Percentiles rank a stretch among this genome's conserved stretches.
phyloP scores from a whole-genome alignment of 2,329 filamentous ascomycete genomes.

The Exserohilum turcica region DNA sequence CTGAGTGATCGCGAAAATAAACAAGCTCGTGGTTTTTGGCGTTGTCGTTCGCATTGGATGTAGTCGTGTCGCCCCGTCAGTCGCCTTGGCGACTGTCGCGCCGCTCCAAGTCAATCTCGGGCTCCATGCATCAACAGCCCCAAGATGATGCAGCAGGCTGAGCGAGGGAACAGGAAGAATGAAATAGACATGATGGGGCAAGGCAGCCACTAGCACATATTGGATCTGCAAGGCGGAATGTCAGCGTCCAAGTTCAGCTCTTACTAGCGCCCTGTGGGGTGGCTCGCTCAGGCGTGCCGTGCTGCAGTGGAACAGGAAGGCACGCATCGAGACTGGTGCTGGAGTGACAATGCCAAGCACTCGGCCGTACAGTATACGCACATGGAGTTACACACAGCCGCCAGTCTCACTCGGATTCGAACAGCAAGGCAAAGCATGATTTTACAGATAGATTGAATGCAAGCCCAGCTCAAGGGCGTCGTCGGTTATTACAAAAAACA shows the following conservation, averaged over 20 bases:
- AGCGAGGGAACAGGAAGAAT: not conserved
- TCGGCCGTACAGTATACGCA: no score
- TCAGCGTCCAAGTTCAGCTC: not conserved
- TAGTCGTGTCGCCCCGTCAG: not conserved
- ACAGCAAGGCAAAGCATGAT: not conserved
- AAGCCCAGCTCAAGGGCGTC: slow-evolving; percentile 8
- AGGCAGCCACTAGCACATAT: not conserved
- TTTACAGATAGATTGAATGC: slow-evolving; percentile 4
- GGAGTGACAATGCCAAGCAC: not conserved
- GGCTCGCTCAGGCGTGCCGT: not conserved
- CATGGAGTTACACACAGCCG: no score
- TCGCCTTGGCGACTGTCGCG: not conserved
- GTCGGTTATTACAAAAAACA: slow-evolving; percentile 6
- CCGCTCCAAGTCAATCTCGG: not conserved
- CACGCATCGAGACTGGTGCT: no score
- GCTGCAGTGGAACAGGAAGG: no score
- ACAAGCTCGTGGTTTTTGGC: not conserved
- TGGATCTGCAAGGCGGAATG: not conserved
- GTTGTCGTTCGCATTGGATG: not conserved
- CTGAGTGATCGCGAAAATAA: not conserved
- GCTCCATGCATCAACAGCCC: not conserved
- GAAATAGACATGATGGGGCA: not conserved
- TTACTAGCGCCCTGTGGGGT: not conserved
- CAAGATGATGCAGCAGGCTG: not conserved
- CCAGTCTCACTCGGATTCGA: no score